Percentiles rank a stretch among this genome's conserved stretches.
These are phyloP conservation scores for Fusarium abutilonis DNA, from an alignment of 2,329 filamentous ascomycete species.

Conservation along the genomic window DNA sequence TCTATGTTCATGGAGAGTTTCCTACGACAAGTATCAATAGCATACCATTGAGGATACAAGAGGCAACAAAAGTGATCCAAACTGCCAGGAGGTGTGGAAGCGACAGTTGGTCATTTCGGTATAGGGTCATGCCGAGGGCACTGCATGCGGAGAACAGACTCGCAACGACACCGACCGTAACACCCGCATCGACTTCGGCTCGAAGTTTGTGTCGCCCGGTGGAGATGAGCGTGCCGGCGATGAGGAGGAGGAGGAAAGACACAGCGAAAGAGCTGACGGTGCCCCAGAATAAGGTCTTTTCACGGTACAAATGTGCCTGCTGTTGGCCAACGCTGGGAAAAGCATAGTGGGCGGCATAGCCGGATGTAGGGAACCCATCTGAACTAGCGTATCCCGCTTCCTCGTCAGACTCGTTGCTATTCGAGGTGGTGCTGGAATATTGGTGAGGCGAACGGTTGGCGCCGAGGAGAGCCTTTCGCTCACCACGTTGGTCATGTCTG, in stretches of 20 bases:
- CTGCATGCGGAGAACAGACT: conserved; percentile 72
- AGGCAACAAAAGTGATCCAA: conserved; percentile 50
- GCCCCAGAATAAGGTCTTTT: conserved; percentile 64
- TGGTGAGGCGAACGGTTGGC: conserved; percentile 42
- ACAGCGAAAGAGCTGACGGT: conserved; percentile 65
- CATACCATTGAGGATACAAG: conserved; percentile 57
- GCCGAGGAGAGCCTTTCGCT: conserved; percentile 47
- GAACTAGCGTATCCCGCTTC: conserved; percentile 64
- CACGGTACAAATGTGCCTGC: conserved; percentile 60
- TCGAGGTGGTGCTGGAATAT: conserved; percentile 46
- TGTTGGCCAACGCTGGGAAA: conserved; percentile 64
- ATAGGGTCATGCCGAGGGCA: conserved; percentile 68
- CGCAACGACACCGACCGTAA: conserved; percentile 73
- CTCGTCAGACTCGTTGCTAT: conserved; percentile 54
- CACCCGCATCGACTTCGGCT: conserved; percentile 78
- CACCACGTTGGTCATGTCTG: conserved; percentile 43
- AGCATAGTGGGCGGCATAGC: conserved; percentile 65
- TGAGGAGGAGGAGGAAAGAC: conserved; percentile 69
- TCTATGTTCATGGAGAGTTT: conserved; percentile 47
- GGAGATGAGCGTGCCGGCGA: conserved; percentile 71
- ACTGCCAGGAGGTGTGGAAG: conserved; percentile 56
- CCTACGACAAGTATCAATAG: conserved; percentile 55
- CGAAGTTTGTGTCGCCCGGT: conserved; percentile 74
- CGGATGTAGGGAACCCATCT: conserved; percentile 59
- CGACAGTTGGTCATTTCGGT: conserved; percentile 58